A percentile compares a stretch with the other conserved stretches of the same genome.
phyloP scores from a whole-genome alignment of 768 basidiomycete genomes.

The Coprinopsis marcescibilis region DNA sequence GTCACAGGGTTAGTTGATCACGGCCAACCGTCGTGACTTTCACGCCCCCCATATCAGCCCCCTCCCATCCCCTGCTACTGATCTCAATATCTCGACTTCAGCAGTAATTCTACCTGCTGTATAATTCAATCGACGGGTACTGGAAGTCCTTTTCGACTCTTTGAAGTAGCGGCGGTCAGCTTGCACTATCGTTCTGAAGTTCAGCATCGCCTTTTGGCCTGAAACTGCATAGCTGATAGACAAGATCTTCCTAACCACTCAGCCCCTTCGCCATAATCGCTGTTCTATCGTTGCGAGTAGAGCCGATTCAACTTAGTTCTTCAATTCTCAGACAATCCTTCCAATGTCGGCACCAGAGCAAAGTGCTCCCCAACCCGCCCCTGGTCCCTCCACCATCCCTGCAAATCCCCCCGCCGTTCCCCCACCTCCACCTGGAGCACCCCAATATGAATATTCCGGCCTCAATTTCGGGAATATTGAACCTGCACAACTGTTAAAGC shows the following conservation, averaged over 20 bases:
- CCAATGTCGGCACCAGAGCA: slow-evolving; percentile 26
- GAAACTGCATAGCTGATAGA: no score
- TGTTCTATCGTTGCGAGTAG: no score
- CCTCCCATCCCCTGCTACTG: slow-evolving; percentile 17
- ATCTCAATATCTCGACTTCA: slow-evolving; percentile 10
- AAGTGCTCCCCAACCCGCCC: slow-evolving; percentile 33
- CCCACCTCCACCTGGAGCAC: slow-evolving; percentile 17
- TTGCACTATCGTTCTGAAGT: no score
- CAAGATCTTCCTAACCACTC: no score
- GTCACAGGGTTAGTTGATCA: slow-evolving; percentile 39
- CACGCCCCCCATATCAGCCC: slow-evolving; percentile 30
- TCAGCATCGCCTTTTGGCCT: no score
- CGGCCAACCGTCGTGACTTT: slow-evolving; percentile 35
- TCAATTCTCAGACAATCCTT: no score
- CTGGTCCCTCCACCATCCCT: slow-evolving; percentile 20
- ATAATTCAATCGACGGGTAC: background rate
- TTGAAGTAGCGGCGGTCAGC: background rate
- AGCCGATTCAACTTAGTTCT: no score
- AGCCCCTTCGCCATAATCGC: no score
- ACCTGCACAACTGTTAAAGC: slow-evolving; percentile 50
- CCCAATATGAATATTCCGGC: slow-evolving; percentile 20
- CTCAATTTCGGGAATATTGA: slow-evolving; percentile 35
- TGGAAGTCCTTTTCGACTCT: background rate
- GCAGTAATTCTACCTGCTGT: background rate
- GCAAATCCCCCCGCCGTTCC: slow-evolving; percentile 19